Evolutionary conservation across 164 flowering plant species (phyloP), one percentile per base, ranked within the genome.

Genomic region (Brasenia schreberi): DNA sequence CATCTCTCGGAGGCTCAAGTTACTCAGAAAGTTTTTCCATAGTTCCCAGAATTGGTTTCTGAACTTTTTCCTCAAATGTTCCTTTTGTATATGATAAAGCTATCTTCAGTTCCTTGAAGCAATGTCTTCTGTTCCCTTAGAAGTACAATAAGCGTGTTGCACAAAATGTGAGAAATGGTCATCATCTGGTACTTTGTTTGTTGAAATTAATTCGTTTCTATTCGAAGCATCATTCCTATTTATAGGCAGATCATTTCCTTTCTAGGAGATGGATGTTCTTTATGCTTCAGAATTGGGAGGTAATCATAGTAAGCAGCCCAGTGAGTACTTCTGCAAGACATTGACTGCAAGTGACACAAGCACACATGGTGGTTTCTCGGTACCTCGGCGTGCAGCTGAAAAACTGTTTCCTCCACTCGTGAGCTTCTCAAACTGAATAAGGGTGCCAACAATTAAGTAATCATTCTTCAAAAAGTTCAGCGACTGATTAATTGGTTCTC

Each of bases 311-410:
- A 92, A 87, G 68, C 98, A 95, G 68, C 99, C 98, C 43, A 88
- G 70, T 70, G 99, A 95, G 62, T 90, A 92, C 79, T 95, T 95
- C 81, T 95, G 97, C 85, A 95, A 95, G 77, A 95, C 93, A 59
- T 77, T 95, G 76, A 95, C 99, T 14, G 97, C 98, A 66, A 95
- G 99, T 76, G 99, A 95, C 68, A 95, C 99, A 42, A 95, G 99
- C 74, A 95, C 99, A 0, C 99, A 95, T 74, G 99, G 99, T 65
- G 99, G 99, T 61, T 95, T 95, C 77, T 95, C 99, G 9, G 98
- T 95, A 60, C 99, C 99, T 44, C 90, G 99, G 7, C 81, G 99
- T 69, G 99, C 99, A 44, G 99, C 99, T 23, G 99, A 95, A 69
- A 95, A 95, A 80, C 89, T 95, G 59, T 95, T 95, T 65, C 99